A percentile compares a stretch with the other conserved stretches of the same genome.
phyloP scores from a whole-genome alignment of 106 monocot species.

The Dendrobium catenatum region DNA sequence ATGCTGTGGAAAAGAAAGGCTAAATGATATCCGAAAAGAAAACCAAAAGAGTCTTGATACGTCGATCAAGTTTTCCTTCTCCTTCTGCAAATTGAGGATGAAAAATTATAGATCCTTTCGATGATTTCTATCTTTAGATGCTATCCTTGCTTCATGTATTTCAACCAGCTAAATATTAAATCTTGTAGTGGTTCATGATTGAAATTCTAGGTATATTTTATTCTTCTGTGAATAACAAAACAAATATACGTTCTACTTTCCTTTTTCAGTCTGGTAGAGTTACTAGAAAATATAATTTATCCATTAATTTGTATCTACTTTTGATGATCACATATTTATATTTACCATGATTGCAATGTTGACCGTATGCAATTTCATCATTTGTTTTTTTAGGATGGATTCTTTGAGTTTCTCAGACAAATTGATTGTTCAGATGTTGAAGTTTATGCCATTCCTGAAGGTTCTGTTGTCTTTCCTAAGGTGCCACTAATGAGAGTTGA shows the following conservation, averaged over 20 bases:
- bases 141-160: background rate
- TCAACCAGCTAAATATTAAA: background rate
- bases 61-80: no score
- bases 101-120: background rate
- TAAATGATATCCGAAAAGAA: background rate
- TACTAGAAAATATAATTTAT: background rate
- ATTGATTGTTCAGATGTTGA: conserved; percentile 88
- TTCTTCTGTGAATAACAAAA: background rate
- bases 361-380: background rate
- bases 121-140: background rate
- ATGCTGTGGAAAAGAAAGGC: background rate
- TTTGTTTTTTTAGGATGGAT: conserved; percentile 52
- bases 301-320: background rate
- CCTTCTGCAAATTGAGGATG: no score
- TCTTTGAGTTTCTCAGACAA: conserved; percentile 78
- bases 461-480: conserved; percentile 71
- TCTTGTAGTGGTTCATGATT: conserved; percentile 2
- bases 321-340: background rate
- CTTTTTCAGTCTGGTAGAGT: background rate
- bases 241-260: background rate
- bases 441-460: conserved; percentile 74
- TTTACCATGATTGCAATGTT: background rate
- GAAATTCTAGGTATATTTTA: background rate
- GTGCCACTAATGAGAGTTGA: conserved; percentile 74
- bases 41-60: no score